Evolutionary conservation across 441 rosid genomes (phyloP).

Genomic region (Populus tomentosa): DNA sequence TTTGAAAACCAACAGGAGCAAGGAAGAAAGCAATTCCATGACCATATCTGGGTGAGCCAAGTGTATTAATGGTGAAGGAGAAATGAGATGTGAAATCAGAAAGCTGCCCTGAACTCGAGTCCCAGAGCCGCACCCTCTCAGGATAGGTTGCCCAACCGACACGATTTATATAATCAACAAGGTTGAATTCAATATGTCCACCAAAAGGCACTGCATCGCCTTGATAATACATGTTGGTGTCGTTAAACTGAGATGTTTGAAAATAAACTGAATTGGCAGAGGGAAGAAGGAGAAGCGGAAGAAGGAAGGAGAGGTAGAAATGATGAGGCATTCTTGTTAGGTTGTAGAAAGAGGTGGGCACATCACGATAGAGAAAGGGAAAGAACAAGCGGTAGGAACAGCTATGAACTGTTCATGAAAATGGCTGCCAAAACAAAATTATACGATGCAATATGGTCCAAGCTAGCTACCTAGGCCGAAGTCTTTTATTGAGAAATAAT

Average conservation of each 20-base stretch:
- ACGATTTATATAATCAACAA: constrained; percentile 17
- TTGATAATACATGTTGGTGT: constrained; percentile 18
- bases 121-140: constrained; percentile 41
- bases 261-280: constrained; percentile 22
- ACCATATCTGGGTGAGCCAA: constrained; percentile 11
- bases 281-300: constrained; percentile 2
- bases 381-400: no score
- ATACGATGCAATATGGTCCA: no score
- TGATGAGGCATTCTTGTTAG: background rate
- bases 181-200: constrained; percentile 35
- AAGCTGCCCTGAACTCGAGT: constrained; percentile 26
- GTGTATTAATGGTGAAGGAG: constrained; percentile 35
- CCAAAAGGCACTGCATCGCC: constrained; percentile 35
- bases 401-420: no score
- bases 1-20: constrained; percentile 32
- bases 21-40: constrained; percentile 49
- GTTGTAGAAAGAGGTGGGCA: background rate
- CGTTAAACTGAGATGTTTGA: constrained; percentile 18
- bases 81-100: constrained; percentile 40
- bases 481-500: no score
- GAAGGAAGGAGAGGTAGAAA: background rate
- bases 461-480: no score
- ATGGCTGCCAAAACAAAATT: no score
- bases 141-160: constrained; percentile 56
- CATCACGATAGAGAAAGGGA: background rate